A percentile compares a stretch with the other conserved stretches of the same genome.
These are phyloP conservation scores for Fusarium gaditjirri DNA, from an alignment of 2,329 filamentous ascomycete genomes.

Conservation along the genomic window DNA sequence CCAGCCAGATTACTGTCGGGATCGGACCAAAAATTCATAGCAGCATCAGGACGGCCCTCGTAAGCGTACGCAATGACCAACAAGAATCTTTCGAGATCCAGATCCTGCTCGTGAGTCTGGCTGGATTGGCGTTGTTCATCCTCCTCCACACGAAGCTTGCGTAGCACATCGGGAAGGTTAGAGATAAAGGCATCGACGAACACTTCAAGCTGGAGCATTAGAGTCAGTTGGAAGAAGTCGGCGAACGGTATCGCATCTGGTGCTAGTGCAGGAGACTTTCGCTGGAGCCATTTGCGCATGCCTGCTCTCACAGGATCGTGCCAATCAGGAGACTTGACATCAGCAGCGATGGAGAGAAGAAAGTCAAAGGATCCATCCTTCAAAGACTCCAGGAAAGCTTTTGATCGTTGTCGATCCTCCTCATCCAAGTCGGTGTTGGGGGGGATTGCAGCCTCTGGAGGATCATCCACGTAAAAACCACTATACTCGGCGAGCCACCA, in stretches of 20 bases:
- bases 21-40: slow-evolving; percentile 90
- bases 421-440: slow-evolving; percentile 72
- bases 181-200: slow-evolving; percentile 95
- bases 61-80: slow-evolving; percentile 93
- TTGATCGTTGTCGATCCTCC: slow-evolving; percentile 77
- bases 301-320: slow-evolving; percentile 86
- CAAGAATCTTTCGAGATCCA: slow-evolving; percentile 88
- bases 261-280: slow-evolving; percentile 77
- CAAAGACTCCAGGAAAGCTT: slow-evolving; percentile 78
- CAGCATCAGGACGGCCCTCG: slow-evolving; percentile 84
- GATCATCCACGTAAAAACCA: slow-evolving; percentile 84
- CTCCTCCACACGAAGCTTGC: slow-evolving; percentile 86
- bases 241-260: slow-evolving; percentile 76
- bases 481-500: slow-evolving; percentile 97
- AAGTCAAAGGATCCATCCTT: slow-evolving; percentile 95
- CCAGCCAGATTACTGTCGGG: slow-evolving; percentile 92
- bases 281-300: slow-evolving; percentile 83
- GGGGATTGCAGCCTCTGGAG: slow-evolving; percentile 65
- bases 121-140: slow-evolving; percentile 83
- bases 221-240: slow-evolving; percentile 73
- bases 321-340: slow-evolving; percentile 84
- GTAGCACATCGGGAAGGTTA: slow-evolving; percentile 92
- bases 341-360: slow-evolving; percentile 83
- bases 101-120: slow-evolving; percentile 72
- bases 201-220: slow-evolving; percentile 84